Conservation (phyloP, 805 yeast species). For the Scheffersomyces spartinae region DNA sequence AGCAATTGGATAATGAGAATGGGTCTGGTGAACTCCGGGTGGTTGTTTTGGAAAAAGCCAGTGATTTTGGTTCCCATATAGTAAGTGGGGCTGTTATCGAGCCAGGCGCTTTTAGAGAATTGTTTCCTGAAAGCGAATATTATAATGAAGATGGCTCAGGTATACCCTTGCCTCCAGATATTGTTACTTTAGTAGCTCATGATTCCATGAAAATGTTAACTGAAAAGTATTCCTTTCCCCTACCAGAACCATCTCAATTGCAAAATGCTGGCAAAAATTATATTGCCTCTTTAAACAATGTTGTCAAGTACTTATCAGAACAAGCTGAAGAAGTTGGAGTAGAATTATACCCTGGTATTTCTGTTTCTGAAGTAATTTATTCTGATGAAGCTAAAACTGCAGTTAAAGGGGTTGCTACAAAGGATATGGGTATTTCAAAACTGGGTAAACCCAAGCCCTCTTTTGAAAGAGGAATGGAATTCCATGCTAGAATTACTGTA, state of each 20-base stretch:
- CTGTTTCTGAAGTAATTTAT: constrained; percentile 71
- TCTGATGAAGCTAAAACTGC: constrained; percentile 37
- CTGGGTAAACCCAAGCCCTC: constrained; percentile 65
- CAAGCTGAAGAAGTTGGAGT: constrained; percentile 91
- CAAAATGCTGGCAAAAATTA: constrained; percentile 69
- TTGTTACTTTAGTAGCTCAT: constrained; percentile 60
- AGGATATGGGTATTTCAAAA: constrained; percentile 78
- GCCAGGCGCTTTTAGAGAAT: constrained; percentile 77
- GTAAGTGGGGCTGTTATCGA: constrained; percentile 92
- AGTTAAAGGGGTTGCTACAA: constrained; percentile 86
- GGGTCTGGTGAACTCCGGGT: constrained; percentile 67
- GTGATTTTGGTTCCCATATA: constrained; percentile 87
- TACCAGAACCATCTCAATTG: constrained; percentile 95
- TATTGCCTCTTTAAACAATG: constrained; percentile 73
- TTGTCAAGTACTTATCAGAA: constrained; percentile 73
- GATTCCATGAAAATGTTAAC: constrained; percentile 69
- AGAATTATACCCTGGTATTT: constrained; percentile 82
- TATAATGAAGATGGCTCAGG: constrained; percentile 40
- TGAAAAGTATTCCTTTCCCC: constrained; percentile 45
- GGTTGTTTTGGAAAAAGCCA: constrained; percentile 83
- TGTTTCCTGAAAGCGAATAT: constrained; percentile 59
- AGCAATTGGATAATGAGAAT: constrained; percentile 63
- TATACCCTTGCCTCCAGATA: constrained; percentile 67
- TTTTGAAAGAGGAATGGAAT: constrained; percentile 97
- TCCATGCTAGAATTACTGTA: constrained; percentile 80